phyloP scores from a whole-genome alignment of 2,329 filamentous ascomycete genomes.

The Pyrenophora teres region DNA sequence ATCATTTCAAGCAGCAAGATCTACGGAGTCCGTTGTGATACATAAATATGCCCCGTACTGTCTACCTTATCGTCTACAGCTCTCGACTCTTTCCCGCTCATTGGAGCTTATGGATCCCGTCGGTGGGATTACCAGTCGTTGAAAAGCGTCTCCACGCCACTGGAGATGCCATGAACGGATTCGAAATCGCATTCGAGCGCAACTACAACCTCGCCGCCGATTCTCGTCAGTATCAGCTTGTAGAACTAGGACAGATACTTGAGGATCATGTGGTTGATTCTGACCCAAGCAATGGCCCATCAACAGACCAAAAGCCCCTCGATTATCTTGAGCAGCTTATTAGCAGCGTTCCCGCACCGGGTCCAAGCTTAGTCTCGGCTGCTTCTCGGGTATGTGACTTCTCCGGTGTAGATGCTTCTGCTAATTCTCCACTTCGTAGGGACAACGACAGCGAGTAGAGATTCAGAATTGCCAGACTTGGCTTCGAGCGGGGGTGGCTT shows the following conservation, averaged over 20 bases:
- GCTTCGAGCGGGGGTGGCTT: background rate
- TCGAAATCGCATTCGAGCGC: slow-evolving; percentile 22
- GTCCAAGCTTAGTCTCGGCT: slow-evolving; percentile 20
- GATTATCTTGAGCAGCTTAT: slow-evolving; percentile 27
- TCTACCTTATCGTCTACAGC: slow-evolving; percentile 26
- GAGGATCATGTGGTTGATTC: slow-evolving; percentile 20
- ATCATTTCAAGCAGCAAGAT: too few species aligned
- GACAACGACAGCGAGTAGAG: background rate
- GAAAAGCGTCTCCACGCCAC: slow-evolving; percentile 30
- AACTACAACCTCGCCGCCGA: slow-evolving; percentile 21
- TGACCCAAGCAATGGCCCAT: slow-evolving; percentile 4
- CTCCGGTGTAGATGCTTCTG: too few species aligned
- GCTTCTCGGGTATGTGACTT: background rate
- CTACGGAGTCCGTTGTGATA: too few species aligned
- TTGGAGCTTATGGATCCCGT: slow-evolving; percentile 32
- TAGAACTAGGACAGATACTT: slow-evolving; percentile 10
- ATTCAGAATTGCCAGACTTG: slow-evolving; percentile 1
- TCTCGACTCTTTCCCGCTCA: slow-evolving; percentile 33
- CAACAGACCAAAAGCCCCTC: slow-evolving; percentile 8
- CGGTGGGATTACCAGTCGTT: slow-evolving; percentile 1
- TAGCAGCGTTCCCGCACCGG: slow-evolving; percentile 22
- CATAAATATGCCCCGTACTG: slow-evolving; percentile 16
- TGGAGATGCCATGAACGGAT: slow-evolving; percentile 26
- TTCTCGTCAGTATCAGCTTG: slow-evolving; percentile 10
- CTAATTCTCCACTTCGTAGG: background rate